A percentile compares a stretch with the other conserved stretches of the same genome.
Evolutionary conservation across 305 asterid genomes (phyloP).

Genomic region (Solanum aculeatissimum): DNA sequence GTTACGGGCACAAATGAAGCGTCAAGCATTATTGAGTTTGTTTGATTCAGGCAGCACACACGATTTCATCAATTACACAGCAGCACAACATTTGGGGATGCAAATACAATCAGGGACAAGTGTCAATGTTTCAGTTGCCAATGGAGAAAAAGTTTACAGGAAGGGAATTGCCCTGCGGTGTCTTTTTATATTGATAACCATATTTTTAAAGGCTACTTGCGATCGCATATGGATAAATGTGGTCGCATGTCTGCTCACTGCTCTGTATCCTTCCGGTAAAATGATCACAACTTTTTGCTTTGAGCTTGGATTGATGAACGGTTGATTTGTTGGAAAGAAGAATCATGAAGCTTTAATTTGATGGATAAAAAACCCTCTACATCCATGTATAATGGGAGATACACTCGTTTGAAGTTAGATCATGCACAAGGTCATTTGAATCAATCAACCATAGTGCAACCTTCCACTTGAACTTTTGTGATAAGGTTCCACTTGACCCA

Average conservation of each 20-base stretch:
- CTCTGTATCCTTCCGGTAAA: neutral
- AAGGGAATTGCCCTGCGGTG: neutral
- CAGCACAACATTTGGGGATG: neutral
- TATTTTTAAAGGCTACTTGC: neutral
- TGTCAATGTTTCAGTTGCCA: neutral
- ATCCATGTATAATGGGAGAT: neutral
- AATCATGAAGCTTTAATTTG: neutral
- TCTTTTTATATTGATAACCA: neutral
- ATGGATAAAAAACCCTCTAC: neutral
- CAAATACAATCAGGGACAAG: neutral
- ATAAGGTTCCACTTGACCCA: neutral
- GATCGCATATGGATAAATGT: neutral
- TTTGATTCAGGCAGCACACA: neutral
- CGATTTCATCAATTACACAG: neutral
- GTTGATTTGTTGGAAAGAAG: neutral
- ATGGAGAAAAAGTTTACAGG: neutral
- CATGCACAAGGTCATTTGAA: neutral
- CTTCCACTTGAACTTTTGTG: neutral
- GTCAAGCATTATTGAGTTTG: neutral
- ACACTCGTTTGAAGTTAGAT: neutral
- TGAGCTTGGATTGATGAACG: neutral
- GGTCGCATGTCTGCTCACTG: neutral
- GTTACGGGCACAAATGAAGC: neutral
- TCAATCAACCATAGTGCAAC: neutral
- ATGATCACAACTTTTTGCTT: neutral